Percentiles rank a stretch among this genome's conserved stretches.
Conservation (phyloP, 306 rosid genomes). For the Cucumis sativus region Cucumber_9930_V3 NC_026660.2:522001-522500, state of each 20-base stretch:
- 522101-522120: neutral
- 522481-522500: too few species aligned
- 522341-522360: neutral
- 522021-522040: too few species aligned
- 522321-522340: constrained; percentile 6
- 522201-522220: constrained; percentile 96
- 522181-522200: constrained; percentile 74
- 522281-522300: constrained; percentile 8
- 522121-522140: constrained; percentile 29
- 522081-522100: constrained; percentile 2
- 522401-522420: too few species aligned
- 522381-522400: neutral
- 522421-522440: too few species aligned
- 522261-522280: neutral
- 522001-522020: neutral
- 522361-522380: neutral
- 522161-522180: constrained; percentile 98
- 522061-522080: neutral
- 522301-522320: neutral
- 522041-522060: neutral
- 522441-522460: too few species aligned
- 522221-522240: constrained; percentile 50
- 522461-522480: too few species aligned
- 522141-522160: constrained; percentile 44
- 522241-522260: constrained; percentile 11